These are phyloP conservation scores for Thecaphora frezii DNA, from an alignment of 1,284 basidiomycete species.

Conservation along the genomic window DNA sequence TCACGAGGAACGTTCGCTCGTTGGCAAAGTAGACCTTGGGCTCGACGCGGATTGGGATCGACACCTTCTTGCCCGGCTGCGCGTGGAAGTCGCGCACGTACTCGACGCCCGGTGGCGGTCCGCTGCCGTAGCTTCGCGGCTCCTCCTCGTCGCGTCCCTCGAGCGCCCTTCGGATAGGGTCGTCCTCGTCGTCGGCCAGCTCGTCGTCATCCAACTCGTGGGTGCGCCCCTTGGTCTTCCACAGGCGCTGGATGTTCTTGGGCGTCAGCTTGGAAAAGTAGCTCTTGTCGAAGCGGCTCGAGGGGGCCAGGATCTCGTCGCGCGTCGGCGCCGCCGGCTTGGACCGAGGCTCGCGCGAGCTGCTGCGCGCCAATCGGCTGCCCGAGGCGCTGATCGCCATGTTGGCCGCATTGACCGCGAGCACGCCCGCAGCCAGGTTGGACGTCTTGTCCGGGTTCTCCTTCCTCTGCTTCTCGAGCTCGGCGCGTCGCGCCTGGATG, in stretches of 20 bases:
- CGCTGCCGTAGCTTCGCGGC: conserved; percentile 67
- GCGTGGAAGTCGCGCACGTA: conserved; percentile 77
- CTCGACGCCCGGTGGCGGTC: conserved; percentile 63
- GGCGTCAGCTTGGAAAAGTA: conserved; percentile 57
- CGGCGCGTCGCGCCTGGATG: conserved; percentile 47
- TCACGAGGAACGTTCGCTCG: conserved; percentile 69
- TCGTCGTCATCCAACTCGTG: conserved; percentile 26
- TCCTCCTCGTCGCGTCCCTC: conserved; percentile 55
- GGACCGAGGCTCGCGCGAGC: conserved; percentile 7
- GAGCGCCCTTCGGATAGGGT: conserved; percentile 47
- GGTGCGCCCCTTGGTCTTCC: conserved; percentile 40
- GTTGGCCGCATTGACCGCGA: conserved; percentile 18
- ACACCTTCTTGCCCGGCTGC: conserved; percentile 82
- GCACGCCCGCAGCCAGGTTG: conserved; percentile 26
- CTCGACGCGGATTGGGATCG: conserved; percentile 89
- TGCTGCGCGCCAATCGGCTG: conserved; percentile 1
- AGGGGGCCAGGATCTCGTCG: conserved; percentile 54
- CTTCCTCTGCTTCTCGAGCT: conserved; percentile 45
- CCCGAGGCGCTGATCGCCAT: background rate
- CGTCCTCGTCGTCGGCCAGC: conserved; percentile 55
- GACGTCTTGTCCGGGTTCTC: conserved; percentile 41
- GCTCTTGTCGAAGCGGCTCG: conserved; percentile 49
- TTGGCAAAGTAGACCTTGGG: conserved; percentile 98
- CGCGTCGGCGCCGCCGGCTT: conserved; percentile 24
- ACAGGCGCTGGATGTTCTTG: conserved; percentile 51